These are phyloP conservation scores for Globisporangium megalacanthum DNA, from an alignment of 352 stramenopile species.

Conservation along the genomic window DNA sequence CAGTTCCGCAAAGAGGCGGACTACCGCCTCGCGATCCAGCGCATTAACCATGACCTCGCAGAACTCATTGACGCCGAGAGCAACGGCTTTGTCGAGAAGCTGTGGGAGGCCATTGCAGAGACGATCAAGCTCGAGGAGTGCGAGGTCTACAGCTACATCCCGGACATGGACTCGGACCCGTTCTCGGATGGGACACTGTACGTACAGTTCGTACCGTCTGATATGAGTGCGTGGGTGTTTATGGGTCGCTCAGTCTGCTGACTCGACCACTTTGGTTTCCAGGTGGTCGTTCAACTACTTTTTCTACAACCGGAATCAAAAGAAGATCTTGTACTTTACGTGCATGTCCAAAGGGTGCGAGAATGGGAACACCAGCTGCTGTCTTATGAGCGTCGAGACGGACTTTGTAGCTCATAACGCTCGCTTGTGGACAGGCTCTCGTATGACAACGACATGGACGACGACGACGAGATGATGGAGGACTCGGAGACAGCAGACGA, in stretches of 20 bases:
- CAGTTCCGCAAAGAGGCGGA: slow-evolving; percentile 88
- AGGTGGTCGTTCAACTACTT: slow-evolving; percentile 96
- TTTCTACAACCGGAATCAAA: slow-evolving; percentile 92
- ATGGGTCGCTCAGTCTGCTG: no score
- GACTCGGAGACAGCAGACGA: slow-evolving; percentile 60
- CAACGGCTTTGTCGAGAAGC: slow-evolving; percentile 98
- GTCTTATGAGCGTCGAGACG: neutral
- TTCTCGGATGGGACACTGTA: slow-evolving; percentile 89
- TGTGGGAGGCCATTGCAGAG: slow-evolving; percentile 92
- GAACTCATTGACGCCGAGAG: slow-evolving; percentile 96
- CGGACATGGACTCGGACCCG: slow-evolving; percentile 91
- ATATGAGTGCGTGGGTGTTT: neutral
- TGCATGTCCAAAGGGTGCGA: slow-evolving; percentile 88
- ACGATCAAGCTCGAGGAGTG: slow-evolving; percentile 86
- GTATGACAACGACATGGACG: slow-evolving; percentile 66
- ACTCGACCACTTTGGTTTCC: neutral
- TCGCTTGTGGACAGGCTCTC: slow-evolving; percentile 26
- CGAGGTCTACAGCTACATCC: slow-evolving; percentile 92
- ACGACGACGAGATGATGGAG: slow-evolving; percentile 84
- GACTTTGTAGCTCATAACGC: neutral
- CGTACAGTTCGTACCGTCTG: slow-evolving; percentile 5
- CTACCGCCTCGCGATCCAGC: slow-evolving; percentile 82
- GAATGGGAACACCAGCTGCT: neutral
- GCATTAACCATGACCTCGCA: slow-evolving; percentile 84
- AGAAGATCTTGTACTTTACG: slow-evolving; percentile 93